A percentile compares a stretch with the other conserved stretches of the same genome.
Conservation (phyloP, 768 basidiomycete species). For the Pholiota conissans region DNA sequence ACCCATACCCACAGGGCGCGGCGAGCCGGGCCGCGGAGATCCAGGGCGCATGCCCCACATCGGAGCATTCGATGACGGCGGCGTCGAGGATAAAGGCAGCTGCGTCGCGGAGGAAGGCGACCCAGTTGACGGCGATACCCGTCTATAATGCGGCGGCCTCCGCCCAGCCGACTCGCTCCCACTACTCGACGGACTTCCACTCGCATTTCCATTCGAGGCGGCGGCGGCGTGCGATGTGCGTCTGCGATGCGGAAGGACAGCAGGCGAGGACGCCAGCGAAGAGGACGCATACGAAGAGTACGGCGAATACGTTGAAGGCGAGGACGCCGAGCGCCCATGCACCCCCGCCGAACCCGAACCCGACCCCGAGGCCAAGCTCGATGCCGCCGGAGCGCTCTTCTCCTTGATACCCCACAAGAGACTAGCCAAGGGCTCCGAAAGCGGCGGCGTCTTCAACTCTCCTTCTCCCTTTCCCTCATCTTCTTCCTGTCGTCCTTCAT, state of each 20-base stretch:
- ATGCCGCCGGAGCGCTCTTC: too few relatives aligned
- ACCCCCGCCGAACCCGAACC: too few relatives aligned
- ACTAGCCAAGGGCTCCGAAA: conserved; percentile 1
- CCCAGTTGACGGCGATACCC: background rate
- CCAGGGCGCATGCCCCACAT: conserved; percentile 3
- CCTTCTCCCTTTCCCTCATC: background rate
- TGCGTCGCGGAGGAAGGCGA: background rate
- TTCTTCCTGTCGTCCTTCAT: too few relatives aligned
- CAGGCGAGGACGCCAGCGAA: background rate
- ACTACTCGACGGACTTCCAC: background rate
- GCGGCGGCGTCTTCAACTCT: background rate
- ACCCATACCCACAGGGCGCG: background rate
- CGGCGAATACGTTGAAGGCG: conserved; percentile 12
- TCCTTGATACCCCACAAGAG: conserved; percentile 25
- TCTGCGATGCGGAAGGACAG: too few relatives aligned
- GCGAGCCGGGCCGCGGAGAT: conserved; percentile 8
- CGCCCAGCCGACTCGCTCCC: background rate
- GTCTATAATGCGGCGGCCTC: background rate
- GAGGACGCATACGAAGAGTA: background rate
- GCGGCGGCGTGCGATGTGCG: conserved; percentile 6
- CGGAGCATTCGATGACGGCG: background rate
- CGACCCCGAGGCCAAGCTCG: too few relatives aligned
- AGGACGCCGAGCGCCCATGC: too few relatives aligned
- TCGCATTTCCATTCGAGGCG: background rate
- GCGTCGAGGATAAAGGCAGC: background rate